These are phyloP conservation scores for Cicer judaicum DNA, from an alignment of 306 rosid genomes.

Conservation along the genomic window DNA sequence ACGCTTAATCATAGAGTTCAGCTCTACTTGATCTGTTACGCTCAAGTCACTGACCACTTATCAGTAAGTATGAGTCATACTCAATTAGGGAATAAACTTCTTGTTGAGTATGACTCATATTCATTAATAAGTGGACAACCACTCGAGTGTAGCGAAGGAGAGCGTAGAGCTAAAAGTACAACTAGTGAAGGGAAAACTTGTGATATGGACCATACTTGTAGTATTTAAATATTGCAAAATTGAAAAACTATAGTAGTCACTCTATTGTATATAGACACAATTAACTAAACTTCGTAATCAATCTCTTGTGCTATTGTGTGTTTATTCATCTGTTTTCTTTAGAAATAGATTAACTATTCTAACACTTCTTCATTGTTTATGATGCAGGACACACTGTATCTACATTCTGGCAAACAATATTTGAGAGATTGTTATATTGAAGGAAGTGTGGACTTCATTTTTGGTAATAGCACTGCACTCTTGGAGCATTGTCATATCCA, in stretches of 20 bases:
- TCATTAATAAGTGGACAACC: neutral
- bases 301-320: neutral
- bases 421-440: slow-evolving; percentile 88
- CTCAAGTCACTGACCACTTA: too few species aligned
- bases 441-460: slow-evolving; percentile 94
- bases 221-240: neutral
- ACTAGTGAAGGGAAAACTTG: too few species aligned
- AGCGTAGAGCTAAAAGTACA: too few species aligned
- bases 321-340: neutral
- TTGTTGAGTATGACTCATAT: neutral
- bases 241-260: neutral
- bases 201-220: too few species aligned
- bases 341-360: neutral
- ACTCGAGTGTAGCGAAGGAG: neutral
- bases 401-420: slow-evolving; percentile 82
- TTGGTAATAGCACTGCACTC: slow-evolving; percentile 91
- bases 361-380: slow-evolving; percentile 26
- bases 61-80: too few species aligned
- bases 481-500: slow-evolving; percentile 86
- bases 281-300: neutral
- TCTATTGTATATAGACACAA: neutral
- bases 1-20: too few species aligned
- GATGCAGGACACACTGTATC: slow-evolving; percentile 82
- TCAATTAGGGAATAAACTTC: too few species aligned
- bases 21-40: too few species aligned